Evolutionary conservation across 2,329 filamentous ascomycete species (phyloP).

Genomic region (Aphanoascus verrucosus): DNA sequence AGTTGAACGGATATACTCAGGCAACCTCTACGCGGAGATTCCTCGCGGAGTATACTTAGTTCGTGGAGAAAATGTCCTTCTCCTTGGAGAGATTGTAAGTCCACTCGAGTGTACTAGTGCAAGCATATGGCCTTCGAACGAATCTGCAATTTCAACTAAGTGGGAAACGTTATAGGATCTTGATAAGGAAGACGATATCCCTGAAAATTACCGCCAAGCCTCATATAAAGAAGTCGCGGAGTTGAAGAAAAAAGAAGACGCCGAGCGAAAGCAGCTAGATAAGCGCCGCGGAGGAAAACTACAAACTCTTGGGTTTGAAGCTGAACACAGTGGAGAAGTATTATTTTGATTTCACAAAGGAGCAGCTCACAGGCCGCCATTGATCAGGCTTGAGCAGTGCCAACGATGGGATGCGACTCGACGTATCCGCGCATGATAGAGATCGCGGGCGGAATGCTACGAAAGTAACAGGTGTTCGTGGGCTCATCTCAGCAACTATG

Average conservation of each 20-base stretch:
- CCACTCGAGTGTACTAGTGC: background rate
- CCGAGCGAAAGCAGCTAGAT: conserved; percentile 58
- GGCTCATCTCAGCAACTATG: background rate
- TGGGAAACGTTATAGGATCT: conserved; percentile 51
- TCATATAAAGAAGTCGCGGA: conserved; percentile 59
- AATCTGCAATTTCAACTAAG: no score
- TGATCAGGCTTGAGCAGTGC: background rate
- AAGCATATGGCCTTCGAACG: no score
- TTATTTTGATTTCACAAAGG: conserved; percentile 44
- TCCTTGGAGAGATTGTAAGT: conserved; percentile 75
- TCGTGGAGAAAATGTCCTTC: conserved; percentile 89
- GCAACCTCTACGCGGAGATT: conserved; percentile 70
- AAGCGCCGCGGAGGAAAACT: conserved; percentile 62
- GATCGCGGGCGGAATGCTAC: background rate
- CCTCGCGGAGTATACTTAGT: conserved; percentile 81
- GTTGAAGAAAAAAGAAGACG: conserved; percentile 61
- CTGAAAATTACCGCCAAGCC: conserved; percentile 55
- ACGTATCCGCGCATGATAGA: background rate
- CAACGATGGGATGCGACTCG: background rate
- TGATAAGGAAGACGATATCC: conserved; percentile 84
- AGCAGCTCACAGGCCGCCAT: background rate
- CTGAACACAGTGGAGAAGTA: conserved; percentile 67
- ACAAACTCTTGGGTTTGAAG: conserved; percentile 72
- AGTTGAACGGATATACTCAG: conserved; percentile 71
- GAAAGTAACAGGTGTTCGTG: background rate